Base-by-base conservation (phyloP, 768 basidiomycete genomes). In the Rhizopogon roseolus region DNA sequence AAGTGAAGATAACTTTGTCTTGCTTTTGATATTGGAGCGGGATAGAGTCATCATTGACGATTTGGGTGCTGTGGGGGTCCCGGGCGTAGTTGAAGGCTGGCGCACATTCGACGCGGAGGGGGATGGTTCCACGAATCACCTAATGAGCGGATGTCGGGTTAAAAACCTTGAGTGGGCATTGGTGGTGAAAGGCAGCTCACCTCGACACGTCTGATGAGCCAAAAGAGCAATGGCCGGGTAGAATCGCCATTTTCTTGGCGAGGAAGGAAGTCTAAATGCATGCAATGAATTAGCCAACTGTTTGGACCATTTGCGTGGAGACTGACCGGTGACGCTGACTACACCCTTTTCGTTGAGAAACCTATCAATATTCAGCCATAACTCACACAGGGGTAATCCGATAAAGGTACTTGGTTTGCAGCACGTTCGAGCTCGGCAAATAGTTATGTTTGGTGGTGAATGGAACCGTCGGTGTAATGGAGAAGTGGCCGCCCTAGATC, bases 31-130 rank as follows among this genome's bases (percentile, higher is more conserved):
- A 70, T 28, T 70, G 60, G 34, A 22, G 46, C 8, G 46, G 46
- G 69, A 75, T 44, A 44, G 79, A 73, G 62, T 76, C 60, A 62
- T 86, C 82, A 16, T 72, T 63, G 51, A 83, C 58, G 59, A 84
- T 74, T 28, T 76, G 66, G 1, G 88, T 88, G 7, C 76, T 80
- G 68, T 98, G 96, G 2, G 75, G 46, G 45, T 84, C 79, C 11
- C 88, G 79, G 0, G 93, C 94, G 62, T 99, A 99, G 69, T 97
- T 87, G 82, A 99, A 99, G 0, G 94, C 96, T 0, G 96, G 96
- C 0, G 92, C 93, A 62, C 92, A 94, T 72, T 98, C 91, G 69
- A 98, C 79, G 54, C 82, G 77, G 50, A 96, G 75, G 0, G 90
- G 85, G 32, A 97, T 74, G 6, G 66, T 78, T 1, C 96, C 96